Base-by-base conservation (phyloP, 768 basidiomycete species). In the Porphyrellus cyaneotinctus region DNA sequence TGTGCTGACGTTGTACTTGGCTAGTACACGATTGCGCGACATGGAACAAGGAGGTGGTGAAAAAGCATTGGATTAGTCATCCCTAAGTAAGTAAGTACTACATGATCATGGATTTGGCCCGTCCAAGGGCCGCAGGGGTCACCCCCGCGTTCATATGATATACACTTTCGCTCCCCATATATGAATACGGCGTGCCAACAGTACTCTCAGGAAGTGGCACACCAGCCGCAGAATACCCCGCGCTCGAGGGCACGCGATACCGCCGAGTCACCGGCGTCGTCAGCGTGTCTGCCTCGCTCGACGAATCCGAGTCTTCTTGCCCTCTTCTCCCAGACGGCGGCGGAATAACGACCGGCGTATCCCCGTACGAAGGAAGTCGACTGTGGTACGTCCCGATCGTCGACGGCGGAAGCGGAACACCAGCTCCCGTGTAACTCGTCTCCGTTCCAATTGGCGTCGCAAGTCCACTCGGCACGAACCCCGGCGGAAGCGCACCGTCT, bases 1-100 rank as follows among this genome's bases (percentile, higher is more conserved):
- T 0, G 78, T 78, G 0, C 74, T 66, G 38, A 81, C 80, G 52
- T 81, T 81, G 68, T 74, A 82, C 61, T 77, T 80, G 32, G 69
- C 72, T 49, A 78, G 75, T 24, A 73, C 66, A 43, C 74, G 71
- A 22, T 66, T 64, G 49, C 72, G 68, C 26, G 26, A 28, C 26
- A 12, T 7, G 8, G 17, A n/a, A 24, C 17, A 10, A 43, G n/a
- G 41, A 47, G 32, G 36, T 50, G 9, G 26, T 9, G 5, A 54
- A 9, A 22, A 11, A 4, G 18, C 22, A 4, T 4, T 14, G 0
- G 53, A 56, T 64, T 53, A 65, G 43, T 62, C 47, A 63, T 45
- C 53, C 54, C 59, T 58, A 36, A 61, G 58, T 33, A 55, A 28
- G 5, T 9, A 9, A 28, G 26, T 28, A 28, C 26, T 53, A 37